phyloP scores from a whole-genome alignment of 2,329 filamentous ascomycete genomes.

The Calonectria honghensis region DNA sequence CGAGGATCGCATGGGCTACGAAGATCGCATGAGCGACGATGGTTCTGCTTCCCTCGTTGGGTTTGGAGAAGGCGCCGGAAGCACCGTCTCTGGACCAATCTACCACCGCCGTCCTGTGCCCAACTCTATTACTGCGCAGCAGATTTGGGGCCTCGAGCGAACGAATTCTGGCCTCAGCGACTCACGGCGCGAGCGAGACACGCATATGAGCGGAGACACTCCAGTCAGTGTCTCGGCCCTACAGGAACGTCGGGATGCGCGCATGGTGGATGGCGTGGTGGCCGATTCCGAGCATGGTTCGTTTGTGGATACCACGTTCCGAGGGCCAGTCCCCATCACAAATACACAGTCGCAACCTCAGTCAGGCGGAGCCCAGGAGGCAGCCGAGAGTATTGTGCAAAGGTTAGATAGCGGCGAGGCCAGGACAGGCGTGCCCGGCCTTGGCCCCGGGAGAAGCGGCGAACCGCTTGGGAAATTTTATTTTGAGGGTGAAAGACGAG shows the following conservation, averaged over 20 bases:
- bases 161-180: constrained; percentile 73
- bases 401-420: constrained; percentile 72
- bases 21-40: constrained; percentile 90
- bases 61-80: constrained; percentile 93
- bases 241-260: constrained; percentile 75
- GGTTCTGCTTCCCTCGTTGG: constrained; percentile 89
- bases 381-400: constrained; percentile 79
- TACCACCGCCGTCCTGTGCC: constrained; percentile 73
- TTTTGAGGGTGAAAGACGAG: constrained; percentile 69
- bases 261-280: constrained; percentile 80
- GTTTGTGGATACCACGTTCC: constrained; percentile 79
- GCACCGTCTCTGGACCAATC: constrained; percentile 87
- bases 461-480: constrained; percentile 75
- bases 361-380: constrained; percentile 64
- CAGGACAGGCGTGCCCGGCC: constrained; percentile 59
- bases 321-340: constrained; percentile 71
- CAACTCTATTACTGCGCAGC: constrained; percentile 61
- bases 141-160: constrained; percentile 68
- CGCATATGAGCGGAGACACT: constrained; percentile 62
- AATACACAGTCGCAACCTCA: constrained; percentile 54
- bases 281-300: constrained; percentile 73
- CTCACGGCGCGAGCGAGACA: constrained; percentile 60
- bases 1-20: constrained; percentile 81
- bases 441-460: constrained; percentile 66
- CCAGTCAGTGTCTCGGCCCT: constrained; percentile 67